Percentiles rank a stretch among this genome's conserved stretches.
Conservation (phyloP, 2,329 filamentous ascomycete species). For the Parastagonospora nodorum region DNA sequence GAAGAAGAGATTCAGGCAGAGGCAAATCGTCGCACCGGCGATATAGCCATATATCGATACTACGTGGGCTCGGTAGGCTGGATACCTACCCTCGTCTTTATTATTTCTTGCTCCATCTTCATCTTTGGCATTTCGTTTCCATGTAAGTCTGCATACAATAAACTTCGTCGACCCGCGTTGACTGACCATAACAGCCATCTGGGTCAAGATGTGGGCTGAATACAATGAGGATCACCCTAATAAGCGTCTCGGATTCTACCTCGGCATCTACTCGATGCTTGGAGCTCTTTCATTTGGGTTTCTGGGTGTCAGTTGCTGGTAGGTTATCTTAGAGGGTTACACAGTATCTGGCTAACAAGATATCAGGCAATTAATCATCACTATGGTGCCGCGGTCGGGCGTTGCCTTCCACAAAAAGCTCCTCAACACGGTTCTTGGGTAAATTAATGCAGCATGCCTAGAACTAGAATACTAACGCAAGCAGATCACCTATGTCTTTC, state of each 20-base stretch:
- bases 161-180: neutral
- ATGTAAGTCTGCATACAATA: conserved; percentile 18
- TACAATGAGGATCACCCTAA: conserved; percentile 49
- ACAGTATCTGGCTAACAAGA: neutral
- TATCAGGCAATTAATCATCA: conserved; percentile 55
- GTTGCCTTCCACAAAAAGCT: conserved; percentile 55
- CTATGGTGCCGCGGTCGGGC: conserved; percentile 60
- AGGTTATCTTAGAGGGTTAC: neutral
- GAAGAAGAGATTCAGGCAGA: conserved; percentile 40
- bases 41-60: conserved; percentile 40
- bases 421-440: conserved; percentile 56
- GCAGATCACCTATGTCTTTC: conserved; percentile 49
- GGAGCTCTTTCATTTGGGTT: conserved; percentile 34
- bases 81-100: conserved; percentile 35
- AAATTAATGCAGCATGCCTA: conserved; percentile 4
- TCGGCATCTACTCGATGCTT: conserved; percentile 40
- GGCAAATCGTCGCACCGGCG: conserved; percentile 38
- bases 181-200: conserved; percentile 40
- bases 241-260: conserved; percentile 37
- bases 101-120: conserved; percentile 39
- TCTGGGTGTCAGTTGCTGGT: conserved; percentile 38
- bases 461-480: conserved; percentile 12
- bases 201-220: conserved; percentile 57
- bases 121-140: conserved; percentile 42
- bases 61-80: conserved; percentile 40